Conservation (phyloP, 441 rosid species). For the Francoa sonchifolia region DNA sequence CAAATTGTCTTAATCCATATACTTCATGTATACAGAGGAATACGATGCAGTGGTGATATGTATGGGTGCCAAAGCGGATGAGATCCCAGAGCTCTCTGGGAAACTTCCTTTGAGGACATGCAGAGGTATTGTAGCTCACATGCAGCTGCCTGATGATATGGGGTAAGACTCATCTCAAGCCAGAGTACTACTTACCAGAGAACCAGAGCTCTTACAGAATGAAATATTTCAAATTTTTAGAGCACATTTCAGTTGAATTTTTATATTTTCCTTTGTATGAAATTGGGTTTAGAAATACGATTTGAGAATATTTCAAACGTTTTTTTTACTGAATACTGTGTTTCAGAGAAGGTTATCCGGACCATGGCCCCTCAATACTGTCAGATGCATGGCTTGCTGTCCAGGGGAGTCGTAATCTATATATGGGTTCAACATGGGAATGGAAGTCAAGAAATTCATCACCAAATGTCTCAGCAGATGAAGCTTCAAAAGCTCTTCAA, state of each 20-base stretch:
- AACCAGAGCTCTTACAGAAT: too few species aligned
- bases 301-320: too few species aligned
- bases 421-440: conserved; percentile 84
- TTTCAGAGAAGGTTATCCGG: conserved; percentile 60
- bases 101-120: conserved; percentile 85
- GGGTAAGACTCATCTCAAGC: conserved; percentile 25
- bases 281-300: too few species aligned
- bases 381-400: conserved; percentile 86
- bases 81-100: conserved; percentile 61
- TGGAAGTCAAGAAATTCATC: conserved; percentile 73
- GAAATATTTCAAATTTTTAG: too few species aligned
- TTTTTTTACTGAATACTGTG: conserved; percentile 5
- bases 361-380: conserved; percentile 56
- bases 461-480: conserved; percentile 46
- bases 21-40: conserved; percentile 25
- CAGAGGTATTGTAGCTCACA: conserved; percentile 65
- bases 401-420: conserved; percentile 48
- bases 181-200: not conserved
- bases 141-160: conserved; percentile 38
- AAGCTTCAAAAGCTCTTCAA: conserved; percentile 57
- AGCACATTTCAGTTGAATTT: not conserved
- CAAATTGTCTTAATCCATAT: not conserved
- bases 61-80: conserved; percentile 66
- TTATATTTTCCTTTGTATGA: conserved; percentile 1
- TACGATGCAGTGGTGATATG: conserved; percentile 75